These are phyloP conservation scores for Chlorella sorokiniana DNA, from an alignment of 139 green algal genomes.

Conservation along the genomic window DNA sequence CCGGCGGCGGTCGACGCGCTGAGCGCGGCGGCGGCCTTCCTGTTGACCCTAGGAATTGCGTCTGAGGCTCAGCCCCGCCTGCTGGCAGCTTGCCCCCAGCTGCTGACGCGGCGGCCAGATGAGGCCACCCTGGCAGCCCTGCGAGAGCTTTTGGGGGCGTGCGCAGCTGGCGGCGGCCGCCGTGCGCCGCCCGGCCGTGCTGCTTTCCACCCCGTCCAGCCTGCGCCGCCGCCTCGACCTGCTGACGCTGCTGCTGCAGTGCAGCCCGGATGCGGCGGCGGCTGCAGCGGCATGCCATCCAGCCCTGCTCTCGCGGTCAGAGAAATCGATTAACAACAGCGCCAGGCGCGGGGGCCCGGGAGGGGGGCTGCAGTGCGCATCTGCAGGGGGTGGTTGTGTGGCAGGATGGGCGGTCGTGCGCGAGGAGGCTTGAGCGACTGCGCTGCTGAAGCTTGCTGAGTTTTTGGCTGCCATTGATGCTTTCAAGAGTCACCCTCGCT, in stretches of 20 bases:
- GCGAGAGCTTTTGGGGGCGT: background rate
- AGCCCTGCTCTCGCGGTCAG: background rate
- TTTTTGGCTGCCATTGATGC: background rate
- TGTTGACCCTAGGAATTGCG: background rate
- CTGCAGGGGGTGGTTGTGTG: background rate
- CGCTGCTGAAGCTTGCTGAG: background rate
- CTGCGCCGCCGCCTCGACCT: background rate
- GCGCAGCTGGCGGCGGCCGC: background rate
- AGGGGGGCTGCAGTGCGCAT: too few relatives aligned
- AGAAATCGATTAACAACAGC: background rate
- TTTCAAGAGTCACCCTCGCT: background rate
- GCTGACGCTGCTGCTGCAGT: background rate
- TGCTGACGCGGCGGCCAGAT: background rate
- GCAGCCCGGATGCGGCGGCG: background rate
- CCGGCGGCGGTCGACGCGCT: background rate
- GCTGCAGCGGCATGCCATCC: background rate
- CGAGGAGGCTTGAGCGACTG: too few relatives aligned
- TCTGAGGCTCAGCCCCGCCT: background rate
- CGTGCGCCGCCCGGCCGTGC: background rate
- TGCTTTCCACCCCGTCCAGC: background rate
- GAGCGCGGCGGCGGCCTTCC: background rate
- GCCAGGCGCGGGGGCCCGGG: slow-evolving; percentile 2
- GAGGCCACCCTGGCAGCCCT: background rate
- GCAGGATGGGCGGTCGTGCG: background rate
- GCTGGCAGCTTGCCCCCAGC: background rate